Percentiles rank a stretch among this genome's conserved stretches.
phyloP scores from a whole-genome alignment of 179 eudicot species.

The Beta lomatogona region DNA sequence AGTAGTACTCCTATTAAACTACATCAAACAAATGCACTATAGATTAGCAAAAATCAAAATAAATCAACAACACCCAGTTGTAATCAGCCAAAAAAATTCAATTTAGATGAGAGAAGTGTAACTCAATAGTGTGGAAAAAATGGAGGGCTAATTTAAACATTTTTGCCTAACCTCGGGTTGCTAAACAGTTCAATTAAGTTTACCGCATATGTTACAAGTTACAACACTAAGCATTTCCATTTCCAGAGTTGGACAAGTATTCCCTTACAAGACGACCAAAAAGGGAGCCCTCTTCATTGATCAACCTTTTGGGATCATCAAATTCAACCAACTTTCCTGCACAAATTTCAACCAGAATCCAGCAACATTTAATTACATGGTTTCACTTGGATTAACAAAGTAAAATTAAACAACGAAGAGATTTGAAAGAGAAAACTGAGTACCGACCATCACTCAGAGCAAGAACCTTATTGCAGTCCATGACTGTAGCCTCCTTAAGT shows the following conservation, averaged over 20 bases:
- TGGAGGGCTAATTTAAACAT: too few species aligned
- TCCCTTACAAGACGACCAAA: conserved; percentile 24
- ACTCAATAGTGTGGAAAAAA: too few species aligned
- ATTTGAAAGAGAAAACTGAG: not conserved
- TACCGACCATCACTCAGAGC: not conserved
- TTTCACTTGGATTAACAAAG: too few species aligned
- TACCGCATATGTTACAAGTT: too few species aligned
- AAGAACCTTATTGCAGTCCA: not conserved
- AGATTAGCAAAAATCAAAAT: too few species aligned
- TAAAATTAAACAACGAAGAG: not conserved
- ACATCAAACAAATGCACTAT: too few species aligned
- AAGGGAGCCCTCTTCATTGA: conserved; percentile 23
- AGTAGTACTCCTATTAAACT: not conserved
- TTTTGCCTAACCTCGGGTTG: too few species aligned
- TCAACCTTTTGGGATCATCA: not conserved
- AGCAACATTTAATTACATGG: too few species aligned
- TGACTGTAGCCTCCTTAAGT: conserved; percentile 22
- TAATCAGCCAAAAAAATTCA: too few species aligned
- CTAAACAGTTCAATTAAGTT: too few species aligned
- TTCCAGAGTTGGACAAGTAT: conserved; percentile 25
- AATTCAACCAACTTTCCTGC: not conserved
- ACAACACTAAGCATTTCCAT: not conserved
- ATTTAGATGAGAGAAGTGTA: too few species aligned
- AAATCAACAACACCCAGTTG: too few species aligned
- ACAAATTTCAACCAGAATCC: not conserved